Percentiles rank a stretch among this genome's conserved stretches.
These are phyloP conservation scores for Coemansia sp. DNA, from an alignment of 192 early-diverging fungal species.

Conservation along the genomic window DNA sequence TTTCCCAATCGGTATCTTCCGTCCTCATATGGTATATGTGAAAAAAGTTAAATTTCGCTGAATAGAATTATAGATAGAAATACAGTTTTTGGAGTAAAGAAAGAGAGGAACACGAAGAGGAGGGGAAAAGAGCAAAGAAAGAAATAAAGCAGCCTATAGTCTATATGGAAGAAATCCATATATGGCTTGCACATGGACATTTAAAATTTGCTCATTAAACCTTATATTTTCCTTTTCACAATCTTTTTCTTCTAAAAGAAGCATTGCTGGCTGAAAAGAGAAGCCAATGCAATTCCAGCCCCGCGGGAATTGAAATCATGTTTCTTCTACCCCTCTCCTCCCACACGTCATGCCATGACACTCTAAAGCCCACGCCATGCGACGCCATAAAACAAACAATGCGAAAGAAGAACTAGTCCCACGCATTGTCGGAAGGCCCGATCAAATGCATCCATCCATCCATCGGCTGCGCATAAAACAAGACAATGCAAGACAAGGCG, in stretches of 20 bases:
- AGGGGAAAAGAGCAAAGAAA: conserved; percentile 1
- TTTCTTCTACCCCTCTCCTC: too few relatives aligned
- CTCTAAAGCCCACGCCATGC: too few relatives aligned
- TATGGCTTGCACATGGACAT: neutral
- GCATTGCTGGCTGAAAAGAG: too few relatives aligned
- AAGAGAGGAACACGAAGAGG: conserved; percentile 8
- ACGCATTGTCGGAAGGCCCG: neutral
- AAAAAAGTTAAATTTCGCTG: neutral
- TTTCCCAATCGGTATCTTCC: conserved; percentile 17
- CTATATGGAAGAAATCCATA: neutral
- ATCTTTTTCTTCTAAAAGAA: too few relatives aligned
- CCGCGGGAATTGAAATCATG: too few relatives aligned
- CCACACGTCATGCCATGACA: too few relatives aligned
- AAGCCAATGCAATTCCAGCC: too few relatives aligned
- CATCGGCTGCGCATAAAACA: neutral
- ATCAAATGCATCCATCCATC: neutral
- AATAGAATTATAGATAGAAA: neutral
- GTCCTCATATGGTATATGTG: neutral
- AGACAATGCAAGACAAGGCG: neutral
- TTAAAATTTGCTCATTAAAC: too few relatives aligned
- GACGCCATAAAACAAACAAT: neutral
- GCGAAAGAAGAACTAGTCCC: neutral
- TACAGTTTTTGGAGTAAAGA: neutral
- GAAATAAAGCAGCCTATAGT: neutral
- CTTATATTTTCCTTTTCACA: too few relatives aligned